These are phyloP conservation scores for Hericium rajendrae DNA, from an alignment of 768 basidiomycete genomes.

Conservation along the genomic window DNA sequence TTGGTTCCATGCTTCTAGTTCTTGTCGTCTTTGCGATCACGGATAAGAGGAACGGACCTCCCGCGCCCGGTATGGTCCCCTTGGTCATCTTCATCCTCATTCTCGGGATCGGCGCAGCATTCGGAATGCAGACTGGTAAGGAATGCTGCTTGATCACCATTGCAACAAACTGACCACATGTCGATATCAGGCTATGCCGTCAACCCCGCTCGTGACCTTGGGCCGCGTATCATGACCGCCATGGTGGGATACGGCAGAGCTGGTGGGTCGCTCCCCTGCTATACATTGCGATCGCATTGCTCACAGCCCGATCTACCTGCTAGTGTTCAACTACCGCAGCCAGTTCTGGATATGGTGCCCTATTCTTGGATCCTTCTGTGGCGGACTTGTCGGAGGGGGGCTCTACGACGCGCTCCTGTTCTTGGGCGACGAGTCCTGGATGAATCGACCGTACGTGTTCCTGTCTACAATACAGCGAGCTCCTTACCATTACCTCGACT, in stretches of 20 bases:
- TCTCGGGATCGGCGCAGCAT: slow-evolving; percentile 45
- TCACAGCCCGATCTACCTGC: background rate
- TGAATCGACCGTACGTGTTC: slow-evolving; percentile 43
- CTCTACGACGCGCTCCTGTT: slow-evolving; percentile 53
- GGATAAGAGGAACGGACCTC: slow-evolving; percentile 42
- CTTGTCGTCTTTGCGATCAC: slow-evolving; percentile 43
- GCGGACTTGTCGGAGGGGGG: slow-evolving; percentile 43
- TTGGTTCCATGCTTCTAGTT: slow-evolving; percentile 45
- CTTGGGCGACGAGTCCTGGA: slow-evolving; percentile 41
- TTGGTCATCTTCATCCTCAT: slow-evolving; percentile 45
- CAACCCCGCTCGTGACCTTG: slow-evolving; percentile 67
- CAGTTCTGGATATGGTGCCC: slow-evolving; percentile 76
- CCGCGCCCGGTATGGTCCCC: slow-evolving; percentile 42
- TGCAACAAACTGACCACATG: background rate
- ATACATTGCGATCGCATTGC: background rate
- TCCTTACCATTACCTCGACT: background rate
- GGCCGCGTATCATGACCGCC: slow-evolving; percentile 56
- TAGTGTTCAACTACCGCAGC: slow-evolving; percentile 32
- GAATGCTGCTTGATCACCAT: no score
- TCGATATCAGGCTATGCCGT: slow-evolving; percentile 39
- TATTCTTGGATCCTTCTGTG: slow-evolving; percentile 47
- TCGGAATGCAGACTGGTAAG: slow-evolving; percentile 50
- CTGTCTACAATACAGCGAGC: background rate
- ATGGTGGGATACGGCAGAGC: slow-evolving; percentile 65
- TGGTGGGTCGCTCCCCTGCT: slow-evolving; percentile 14